Evolutionary conservation across 768 basidiomycete species (phyloP), one percentile per base, ranked within the genome.

Genomic region (Termitomyces sp.): DNA sequence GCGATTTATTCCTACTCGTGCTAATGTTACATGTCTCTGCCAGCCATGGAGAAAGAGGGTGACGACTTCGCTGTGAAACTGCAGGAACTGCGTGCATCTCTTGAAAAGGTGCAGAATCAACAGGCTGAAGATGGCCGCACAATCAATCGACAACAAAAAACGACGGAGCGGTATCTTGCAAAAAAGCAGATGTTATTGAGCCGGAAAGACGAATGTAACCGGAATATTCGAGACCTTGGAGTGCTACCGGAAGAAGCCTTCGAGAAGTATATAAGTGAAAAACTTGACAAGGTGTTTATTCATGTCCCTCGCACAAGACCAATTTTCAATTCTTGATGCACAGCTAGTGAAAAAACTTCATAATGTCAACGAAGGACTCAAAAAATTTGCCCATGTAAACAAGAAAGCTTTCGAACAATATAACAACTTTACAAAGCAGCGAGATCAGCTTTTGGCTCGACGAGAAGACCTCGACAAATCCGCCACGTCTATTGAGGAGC

Each of bases 331-430:
- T 45, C 35, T 47, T 60, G n/a, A 5, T 64, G 16, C 50, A 20
- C 65, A 99, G 96, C 79, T 99, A 46, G 85, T 95, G 66, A 96
- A 94, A 74, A 90, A 90, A 62, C 79, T 99, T n/a, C 94, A 96
- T 63, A 78, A 81, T 14, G 87, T 94, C 60, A 97, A 98, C 67
- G 95, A 98, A 67, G 83, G 85, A 28, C 76, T 99, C 64, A 96
- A 97, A 71, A 96, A 94, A 70, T 99, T 95, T 66, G 92, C 94
- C 0, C 94, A 98, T 68, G 96, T 98, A 60, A 99, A 99, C 79
- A 99, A 99, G 79, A 98, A 98, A 68, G 97, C 96, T 1, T 96
- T 96, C 68, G 97, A 99, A 70, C 96, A 98, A 70, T 98, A 97
- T 76, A 92, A 84, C 70, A 95, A 93, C 68, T 98, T 98, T 71